Percentiles rank a stretch among this genome's conserved stretches.
These are phyloP conservation scores for Sarcodon aspratus DNA, from an alignment of 768 basidiomycete genomes.

Conservation along the genomic window DNA sequence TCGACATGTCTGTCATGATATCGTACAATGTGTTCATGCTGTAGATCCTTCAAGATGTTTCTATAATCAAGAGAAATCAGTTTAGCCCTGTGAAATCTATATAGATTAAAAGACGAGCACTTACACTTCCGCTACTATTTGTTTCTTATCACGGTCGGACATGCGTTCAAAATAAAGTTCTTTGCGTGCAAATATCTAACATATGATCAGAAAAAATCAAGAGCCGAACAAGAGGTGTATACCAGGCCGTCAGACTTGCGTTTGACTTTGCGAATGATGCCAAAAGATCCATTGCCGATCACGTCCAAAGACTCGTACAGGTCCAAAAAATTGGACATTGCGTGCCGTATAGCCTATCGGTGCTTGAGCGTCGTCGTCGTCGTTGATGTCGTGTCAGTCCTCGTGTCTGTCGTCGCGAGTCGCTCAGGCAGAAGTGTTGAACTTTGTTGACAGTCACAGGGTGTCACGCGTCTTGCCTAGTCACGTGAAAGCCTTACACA, in stretches of 20 bases:
- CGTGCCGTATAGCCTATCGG: neutral
- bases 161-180: constrained; percentile 97
- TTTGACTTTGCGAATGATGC: constrained; percentile 91
- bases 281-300: constrained; percentile 96
- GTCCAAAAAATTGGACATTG: constrained; percentile 39
- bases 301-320: constrained; percentile 82
- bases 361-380: neutral
- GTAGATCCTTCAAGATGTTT: constrained; percentile 91
- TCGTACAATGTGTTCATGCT: constrained; percentile 94
- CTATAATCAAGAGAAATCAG: constrained; percentile 26
- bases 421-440: neutral
- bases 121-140: constrained; percentile 97
- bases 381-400: neutral
- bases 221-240: constrained; percentile 3
- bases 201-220: no score
- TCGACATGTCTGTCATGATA: constrained; percentile 92
- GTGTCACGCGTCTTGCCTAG: neutral
- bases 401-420: neutral
- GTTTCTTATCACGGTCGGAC: constrained; percentile 91
- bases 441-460: neutral
- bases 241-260: constrained; percentile 77
- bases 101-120: constrained; percentile 23
- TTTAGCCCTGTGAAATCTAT: neutral
- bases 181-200: constrained; percentile 77
- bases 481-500: neutral